Evolutionary conservation across 2,329 filamentous ascomycete species (phyloP).

Genomic region (Stagonosporopsis vannaccii): DNA sequence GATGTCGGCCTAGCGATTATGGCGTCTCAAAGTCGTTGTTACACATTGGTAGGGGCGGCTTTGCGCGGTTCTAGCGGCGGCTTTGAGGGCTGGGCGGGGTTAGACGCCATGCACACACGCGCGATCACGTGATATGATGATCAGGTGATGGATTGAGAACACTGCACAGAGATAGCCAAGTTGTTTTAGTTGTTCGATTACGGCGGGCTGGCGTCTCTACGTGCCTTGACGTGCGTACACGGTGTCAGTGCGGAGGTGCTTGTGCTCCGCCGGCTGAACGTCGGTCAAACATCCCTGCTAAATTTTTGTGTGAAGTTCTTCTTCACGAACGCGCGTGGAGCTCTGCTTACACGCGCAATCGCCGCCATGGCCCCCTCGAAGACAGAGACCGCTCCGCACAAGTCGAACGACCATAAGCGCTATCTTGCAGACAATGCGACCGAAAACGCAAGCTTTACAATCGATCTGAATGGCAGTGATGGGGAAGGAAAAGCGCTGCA

Average conservation of each 20-base stretch:
- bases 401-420: constrained; percentile 30
- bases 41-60: constrained; percentile 12
- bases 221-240: neutral
- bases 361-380: constrained; percentile 38
- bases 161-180: neutral
- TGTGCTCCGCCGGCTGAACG: constrained; percentile 10
- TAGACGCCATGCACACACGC: constrained; percentile 14
- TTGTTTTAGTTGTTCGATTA: neutral
- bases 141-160: neutral
- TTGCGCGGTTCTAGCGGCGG: constrained; percentile 10
- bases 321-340: constrained; percentile 31
- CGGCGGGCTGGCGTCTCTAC: neutral
- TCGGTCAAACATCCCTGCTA: constrained; percentile 37
- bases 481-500: constrained; percentile 34
- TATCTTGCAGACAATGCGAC: constrained; percentile 28
- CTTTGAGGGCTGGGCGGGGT: constrained; percentile 5
- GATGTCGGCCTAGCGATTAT: constrained; percentile 21
- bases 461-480: constrained; percentile 33
- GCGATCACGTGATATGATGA: neutral
- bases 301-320: constrained; percentile 39
- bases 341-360: constrained; percentile 21
- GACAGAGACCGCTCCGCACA: constrained; percentile 29
- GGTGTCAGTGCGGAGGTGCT: neutral
- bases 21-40: constrained; percentile 13
- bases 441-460: constrained; percentile 22